Evolutionary conservation across 306 rosid genomes (phyloP).

Genomic region (Acacia crassicarpa): DNA sequence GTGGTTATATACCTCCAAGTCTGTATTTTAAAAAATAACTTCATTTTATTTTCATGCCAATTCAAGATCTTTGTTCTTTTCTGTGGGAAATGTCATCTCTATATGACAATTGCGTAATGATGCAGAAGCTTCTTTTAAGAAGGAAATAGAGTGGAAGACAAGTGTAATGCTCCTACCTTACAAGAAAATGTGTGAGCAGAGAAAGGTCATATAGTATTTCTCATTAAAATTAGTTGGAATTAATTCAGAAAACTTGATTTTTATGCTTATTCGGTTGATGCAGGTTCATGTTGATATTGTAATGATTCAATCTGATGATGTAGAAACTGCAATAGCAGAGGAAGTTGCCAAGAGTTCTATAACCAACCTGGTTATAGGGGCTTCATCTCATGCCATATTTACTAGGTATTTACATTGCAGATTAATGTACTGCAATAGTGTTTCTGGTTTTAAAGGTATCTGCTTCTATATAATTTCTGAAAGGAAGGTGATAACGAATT

Average conservation of each 20-base stretch:
- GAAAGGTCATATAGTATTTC: constrained; percentile 59
- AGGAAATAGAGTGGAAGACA: constrained; percentile 68
- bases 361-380: constrained; percentile 75
- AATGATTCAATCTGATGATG: constrained; percentile 78
- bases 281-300: constrained; percentile 79
- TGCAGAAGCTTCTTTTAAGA: constrained; percentile 57
- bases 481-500: background rate
- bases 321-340: constrained; percentile 66
- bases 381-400: constrained; percentile 73
- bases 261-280: constrained; percentile 15
- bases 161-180: constrained; percentile 71
- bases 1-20: background rate
- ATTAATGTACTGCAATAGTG: constrained; percentile 2
- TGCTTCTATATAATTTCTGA: background rate
- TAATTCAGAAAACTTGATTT: constrained; percentile 19
- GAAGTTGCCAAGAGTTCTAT: constrained; percentile 60
- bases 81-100: constrained; percentile 83
- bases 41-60: constrained; percentile 11
- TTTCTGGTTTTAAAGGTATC: background rate
- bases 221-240: constrained; percentile 25
- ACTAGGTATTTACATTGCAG: constrained; percentile 56
- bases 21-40: background rate
- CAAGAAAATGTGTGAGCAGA: constrained; percentile 67
- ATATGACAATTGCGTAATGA: constrained; percentile 66
- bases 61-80: constrained; percentile 29